A percentile compares a stretch with the other conserved stretches of the same genome.
These are phyloP conservation scores for Scenedesmus sp. DNA, from an alignment of 163 green algal genomes.

Conservation along the genomic window DNA sequence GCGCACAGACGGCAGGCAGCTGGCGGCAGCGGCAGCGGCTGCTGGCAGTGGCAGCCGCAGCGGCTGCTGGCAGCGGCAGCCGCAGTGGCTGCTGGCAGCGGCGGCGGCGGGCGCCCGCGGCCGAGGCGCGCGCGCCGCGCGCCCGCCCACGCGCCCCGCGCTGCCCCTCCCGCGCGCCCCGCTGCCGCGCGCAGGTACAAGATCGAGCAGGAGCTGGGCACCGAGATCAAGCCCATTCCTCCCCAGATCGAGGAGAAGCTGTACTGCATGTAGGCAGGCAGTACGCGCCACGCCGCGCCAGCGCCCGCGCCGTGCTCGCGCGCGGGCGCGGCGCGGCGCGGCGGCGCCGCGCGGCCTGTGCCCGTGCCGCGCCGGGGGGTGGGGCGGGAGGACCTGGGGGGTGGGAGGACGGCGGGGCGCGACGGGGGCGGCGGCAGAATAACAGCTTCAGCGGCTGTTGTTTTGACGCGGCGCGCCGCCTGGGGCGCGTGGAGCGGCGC, in stretches of 20 bases:
- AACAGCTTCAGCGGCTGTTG: too few species aligned
- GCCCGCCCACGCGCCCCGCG: too few species aligned
- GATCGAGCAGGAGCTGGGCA: slow-evolving; percentile 99
- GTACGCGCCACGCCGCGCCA: neutral
- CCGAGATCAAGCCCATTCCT: slow-evolving; percentile 99
- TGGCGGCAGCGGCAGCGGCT: neutral
- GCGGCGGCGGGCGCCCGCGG: too few species aligned
- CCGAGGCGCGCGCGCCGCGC: too few species aligned
- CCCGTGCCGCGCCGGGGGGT: too few species aligned
- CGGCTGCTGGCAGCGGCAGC: neutral
- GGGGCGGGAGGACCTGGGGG: too few species aligned
- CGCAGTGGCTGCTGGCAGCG: too few species aligned
- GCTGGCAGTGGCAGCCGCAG: neutral
- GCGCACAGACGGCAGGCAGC: neutral
- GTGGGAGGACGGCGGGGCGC: too few species aligned
- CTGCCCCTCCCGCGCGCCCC: neutral
- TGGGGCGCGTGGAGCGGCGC: too few species aligned
- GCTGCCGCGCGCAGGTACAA: slow-evolving; percentile 73
- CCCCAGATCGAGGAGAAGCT: slow-evolving; percentile 95
- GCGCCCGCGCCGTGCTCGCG: neutral
- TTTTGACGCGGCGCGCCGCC: too few species aligned
- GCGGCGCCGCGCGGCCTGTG: too few species aligned
- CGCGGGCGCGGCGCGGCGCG: neutral
- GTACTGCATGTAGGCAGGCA: slow-evolving; percentile 84
- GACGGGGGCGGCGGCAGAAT: too few species aligned